Conservation (phyloP, 164 flowering plant genomes). For the Macadamia tetraphylla region DNA sequence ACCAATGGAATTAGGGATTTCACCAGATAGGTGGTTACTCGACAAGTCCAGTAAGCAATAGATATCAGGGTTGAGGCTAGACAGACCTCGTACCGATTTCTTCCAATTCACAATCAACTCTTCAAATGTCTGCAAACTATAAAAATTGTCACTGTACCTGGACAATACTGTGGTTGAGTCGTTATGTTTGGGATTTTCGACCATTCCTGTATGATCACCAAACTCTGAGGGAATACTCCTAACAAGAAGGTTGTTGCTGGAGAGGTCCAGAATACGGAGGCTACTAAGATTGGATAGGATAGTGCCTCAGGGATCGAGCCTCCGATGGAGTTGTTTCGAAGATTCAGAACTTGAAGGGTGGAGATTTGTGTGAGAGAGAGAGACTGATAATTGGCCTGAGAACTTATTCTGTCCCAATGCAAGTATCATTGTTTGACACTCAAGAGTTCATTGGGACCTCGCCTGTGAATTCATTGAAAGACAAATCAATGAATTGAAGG, state of each 20-base stretch:
- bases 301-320: slow-evolving; percentile 30
- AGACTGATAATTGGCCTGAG: slow-evolving; percentile 33
- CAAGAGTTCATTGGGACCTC: slow-evolving; percentile 35
- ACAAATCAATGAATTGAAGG: slow-evolving; percentile 35
- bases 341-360: slow-evolving; percentile 38
- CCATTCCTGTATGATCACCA: slow-evolving; percentile 36
- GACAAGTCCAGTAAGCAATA: slow-evolving; percentile 48
- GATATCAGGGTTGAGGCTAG: slow-evolving; percentile 27
- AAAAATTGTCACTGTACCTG: slow-evolving; percentile 30
- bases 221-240: slow-evolving; percentile 32
- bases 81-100: slow-evolving; percentile 34
- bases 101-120: slow-evolving; percentile 49
- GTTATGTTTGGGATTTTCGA: slow-evolving; percentile 18
- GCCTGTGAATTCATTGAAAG: slow-evolving; percentile 36
- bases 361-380: slow-evolving; percentile 29
- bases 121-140: too few relatives aligned
- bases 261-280: slow-evolving; percentile 47
- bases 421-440: slow-evolving; percentile 25
- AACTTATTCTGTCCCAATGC: slow-evolving; percentile 35
- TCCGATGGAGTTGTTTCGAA: slow-evolving; percentile 33
- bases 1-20: slow-evolving; percentile 43
- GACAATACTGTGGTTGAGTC: slow-evolving; percentile 4
- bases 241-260: slow-evolving; percentile 30
- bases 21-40: slow-evolving; percentile 31
- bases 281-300: slow-evolving; percentile 27